phyloP scores from a whole-genome alignment of 106 monocot genomes.

The Dioscorea zingiberensis region DNA sequence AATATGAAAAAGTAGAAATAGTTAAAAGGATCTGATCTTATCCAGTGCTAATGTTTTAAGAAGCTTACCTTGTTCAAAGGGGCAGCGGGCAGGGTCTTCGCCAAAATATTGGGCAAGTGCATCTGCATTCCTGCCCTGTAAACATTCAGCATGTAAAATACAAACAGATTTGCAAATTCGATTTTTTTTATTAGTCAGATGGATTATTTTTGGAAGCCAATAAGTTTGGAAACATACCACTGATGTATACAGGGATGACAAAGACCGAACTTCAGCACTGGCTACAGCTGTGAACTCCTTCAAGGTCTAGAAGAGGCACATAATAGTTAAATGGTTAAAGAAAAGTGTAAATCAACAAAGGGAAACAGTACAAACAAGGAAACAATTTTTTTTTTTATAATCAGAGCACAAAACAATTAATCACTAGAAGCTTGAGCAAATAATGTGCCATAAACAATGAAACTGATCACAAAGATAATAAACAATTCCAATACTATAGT shows the following conservation, averaged over 20 bases:
- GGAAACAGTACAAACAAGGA: too few species aligned
- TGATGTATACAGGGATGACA: constrained; percentile 53
- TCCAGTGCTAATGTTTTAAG: neutral
- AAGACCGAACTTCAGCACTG: constrained; percentile 52
- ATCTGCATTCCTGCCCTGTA: constrained; percentile 85
- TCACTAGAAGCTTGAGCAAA: too few species aligned
- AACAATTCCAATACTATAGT: too few species aligned
- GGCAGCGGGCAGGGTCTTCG: constrained; percentile 85
- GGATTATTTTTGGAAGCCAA: neutral
- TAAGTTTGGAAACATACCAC: constrained; percentile 42
- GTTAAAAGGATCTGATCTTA: neutral
- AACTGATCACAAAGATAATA: too few species aligned
- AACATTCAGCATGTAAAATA: neutral
- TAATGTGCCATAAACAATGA: too few species aligned
- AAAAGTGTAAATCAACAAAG: too few species aligned
- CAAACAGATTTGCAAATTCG: neutral
- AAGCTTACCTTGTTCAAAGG: constrained; percentile 87
- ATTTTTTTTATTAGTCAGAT: neutral
- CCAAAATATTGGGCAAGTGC: constrained; percentile 83
- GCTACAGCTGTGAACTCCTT: constrained; percentile 64
- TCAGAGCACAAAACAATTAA: too few species aligned
- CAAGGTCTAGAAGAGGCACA: constrained; percentile 43
- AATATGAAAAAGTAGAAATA: too few species aligned
- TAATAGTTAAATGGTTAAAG: neutral
- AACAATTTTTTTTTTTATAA: too few species aligned